A percentile compares a stretch with the other conserved stretches of the same genome.
Conservation (phyloP, 768 basidiomycete genomes). For the Amanita polypyramis region DNA sequence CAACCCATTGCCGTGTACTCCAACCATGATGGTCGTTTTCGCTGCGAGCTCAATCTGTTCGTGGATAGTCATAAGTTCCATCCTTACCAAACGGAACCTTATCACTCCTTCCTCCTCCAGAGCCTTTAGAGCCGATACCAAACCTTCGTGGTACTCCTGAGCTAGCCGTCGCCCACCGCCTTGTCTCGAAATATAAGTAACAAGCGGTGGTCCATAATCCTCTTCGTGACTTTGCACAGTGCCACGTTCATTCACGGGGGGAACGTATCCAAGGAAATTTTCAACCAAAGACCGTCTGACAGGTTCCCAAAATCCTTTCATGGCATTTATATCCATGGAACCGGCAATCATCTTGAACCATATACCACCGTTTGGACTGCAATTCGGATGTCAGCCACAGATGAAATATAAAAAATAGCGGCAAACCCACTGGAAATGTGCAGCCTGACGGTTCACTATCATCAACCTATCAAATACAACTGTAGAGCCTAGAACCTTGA, state of each 20-base stretch:
- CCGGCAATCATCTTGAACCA: slow-evolving; percentile 30
- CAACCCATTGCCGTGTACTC: slow-evolving; percentile 63
- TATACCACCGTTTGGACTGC: slow-evolving; percentile 17
- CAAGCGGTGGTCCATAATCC: slow-evolving; percentile 18
- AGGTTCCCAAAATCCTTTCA: slow-evolving; percentile 24
- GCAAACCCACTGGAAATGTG: slow-evolving; percentile 33
- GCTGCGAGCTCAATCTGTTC: slow-evolving; percentile 54
- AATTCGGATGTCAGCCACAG: neutral
- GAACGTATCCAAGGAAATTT: slow-evolving; percentile 23
- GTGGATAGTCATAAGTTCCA: slow-evolving; percentile 39
- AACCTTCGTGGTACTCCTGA: slow-evolving; percentile 34
- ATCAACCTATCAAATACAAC: slow-evolving; percentile 55
- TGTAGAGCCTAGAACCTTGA: slow-evolving; percentile 32
- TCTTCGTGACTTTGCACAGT: slow-evolving; percentile 10
- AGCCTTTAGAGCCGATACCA: slow-evolving; percentile 35
- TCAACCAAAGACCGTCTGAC: slow-evolving; percentile 20
- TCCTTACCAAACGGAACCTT: slow-evolving; percentile 29
- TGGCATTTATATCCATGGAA: slow-evolving; percentile 19
- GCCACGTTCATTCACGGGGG: slow-evolving; percentile 12
- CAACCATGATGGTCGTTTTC: slow-evolving; percentile 54
- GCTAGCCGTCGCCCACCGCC: slow-evolving; percentile 28
- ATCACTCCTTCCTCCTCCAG: slow-evolving; percentile 43
- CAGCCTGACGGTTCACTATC: slow-evolving; percentile 52
- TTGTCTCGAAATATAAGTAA: slow-evolving; percentile 58
- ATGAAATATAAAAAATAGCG: neutral